These are phyloP conservation scores for Fusarium illudens DNA, from an alignment of 2,329 filamentous ascomycete species.

Conservation along the genomic window DNA sequence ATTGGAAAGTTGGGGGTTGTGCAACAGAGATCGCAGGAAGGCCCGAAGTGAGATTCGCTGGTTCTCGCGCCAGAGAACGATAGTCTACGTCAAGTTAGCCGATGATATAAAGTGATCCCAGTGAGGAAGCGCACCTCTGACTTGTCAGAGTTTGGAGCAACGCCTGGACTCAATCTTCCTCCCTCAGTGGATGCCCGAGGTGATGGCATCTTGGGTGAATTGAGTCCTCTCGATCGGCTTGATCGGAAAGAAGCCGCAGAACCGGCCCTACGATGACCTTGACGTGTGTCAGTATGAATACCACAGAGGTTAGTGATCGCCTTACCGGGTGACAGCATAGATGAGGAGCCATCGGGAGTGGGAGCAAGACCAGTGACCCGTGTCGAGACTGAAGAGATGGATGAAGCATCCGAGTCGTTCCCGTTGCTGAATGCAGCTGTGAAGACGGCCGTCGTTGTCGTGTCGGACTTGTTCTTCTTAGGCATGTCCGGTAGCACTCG, in stretches of 20 bases:
- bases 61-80: slow-evolving; percentile 81
- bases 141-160: slow-evolving; percentile 33
- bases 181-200: slow-evolving; percentile 47
- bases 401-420: slow-evolving; percentile 78
- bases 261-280: slow-evolving; percentile 38
- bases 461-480: slow-evolving; percentile 87
- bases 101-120: too few species aligned
- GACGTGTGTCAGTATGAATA: slow-evolving; percentile 11
- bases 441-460: slow-evolving; percentile 67
- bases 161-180: slow-evolving; percentile 41
- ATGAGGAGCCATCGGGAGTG: slow-evolving; percentile 30
- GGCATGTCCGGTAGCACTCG: slow-evolving; percentile 88
- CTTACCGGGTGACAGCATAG: slow-evolving; percentile 44
- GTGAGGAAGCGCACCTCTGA: slow-evolving; percentile 37
- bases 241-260: slow-evolving; percentile 46
- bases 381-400: slow-evolving; percentile 82
- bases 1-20: slow-evolving; percentile 83
- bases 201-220: slow-evolving; percentile 42
- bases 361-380: slow-evolving; percentile 57
- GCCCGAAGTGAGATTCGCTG: slow-evolving; percentile 92
- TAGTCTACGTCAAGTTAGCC: slow-evolving; percentile 48
- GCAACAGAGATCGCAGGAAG: slow-evolving; percentile 84
- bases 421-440: slow-evolving; percentile 63
- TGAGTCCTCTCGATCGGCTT: slow-evolving; percentile 41
- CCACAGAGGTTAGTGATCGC: neutral